Conservation (phyloP, 1,284 basidiomycete genomes). For the Puccinia coronata region DNA sequence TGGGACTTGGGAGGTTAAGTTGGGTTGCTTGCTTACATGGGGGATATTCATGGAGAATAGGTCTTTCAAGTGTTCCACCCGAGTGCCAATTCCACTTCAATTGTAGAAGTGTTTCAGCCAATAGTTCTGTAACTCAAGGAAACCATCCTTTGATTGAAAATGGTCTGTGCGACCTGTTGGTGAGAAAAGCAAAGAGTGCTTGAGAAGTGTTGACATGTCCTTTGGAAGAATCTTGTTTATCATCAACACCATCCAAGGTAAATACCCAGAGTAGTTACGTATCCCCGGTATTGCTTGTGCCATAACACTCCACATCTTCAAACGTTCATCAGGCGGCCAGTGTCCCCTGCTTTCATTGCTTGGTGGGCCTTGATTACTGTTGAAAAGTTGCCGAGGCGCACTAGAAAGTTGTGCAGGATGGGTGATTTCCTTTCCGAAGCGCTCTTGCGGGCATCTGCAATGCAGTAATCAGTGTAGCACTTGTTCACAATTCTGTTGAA, state of each 20-base stretch:
- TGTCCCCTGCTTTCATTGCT: constrained; percentile 5
- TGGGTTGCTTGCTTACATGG: not conserved
- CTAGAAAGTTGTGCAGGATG: not conserved
- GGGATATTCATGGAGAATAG: not conserved
- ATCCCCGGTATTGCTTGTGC: not conserved
- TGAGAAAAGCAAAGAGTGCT: not conserved
- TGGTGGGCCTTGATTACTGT: not conserved
- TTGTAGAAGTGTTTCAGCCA: constrained; percentile 12
- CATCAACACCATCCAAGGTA: not conserved
- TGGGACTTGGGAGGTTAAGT: too few relatives aligned
- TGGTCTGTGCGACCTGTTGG: not conserved
- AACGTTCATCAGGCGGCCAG: not conserved
- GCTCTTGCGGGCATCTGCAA: not conserved
- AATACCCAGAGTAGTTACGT: not conserved
- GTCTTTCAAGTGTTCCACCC: not conserved
- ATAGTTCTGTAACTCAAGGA: not conserved
- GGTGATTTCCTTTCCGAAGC: not conserved
- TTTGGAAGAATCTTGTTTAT: not conserved
- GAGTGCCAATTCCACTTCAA: not conserved
- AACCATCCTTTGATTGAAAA: constrained; percentile 11
- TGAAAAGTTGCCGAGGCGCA: not conserved
- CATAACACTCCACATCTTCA: constrained; percentile 21
- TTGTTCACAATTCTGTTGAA: not conserved
- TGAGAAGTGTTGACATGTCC: not conserved
- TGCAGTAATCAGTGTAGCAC: not conserved